Percentiles rank a stretch among this genome's conserved stretches.
Conservation (phyloP, 768 basidiomycete species). For the Harrya chromipes region DNA sequence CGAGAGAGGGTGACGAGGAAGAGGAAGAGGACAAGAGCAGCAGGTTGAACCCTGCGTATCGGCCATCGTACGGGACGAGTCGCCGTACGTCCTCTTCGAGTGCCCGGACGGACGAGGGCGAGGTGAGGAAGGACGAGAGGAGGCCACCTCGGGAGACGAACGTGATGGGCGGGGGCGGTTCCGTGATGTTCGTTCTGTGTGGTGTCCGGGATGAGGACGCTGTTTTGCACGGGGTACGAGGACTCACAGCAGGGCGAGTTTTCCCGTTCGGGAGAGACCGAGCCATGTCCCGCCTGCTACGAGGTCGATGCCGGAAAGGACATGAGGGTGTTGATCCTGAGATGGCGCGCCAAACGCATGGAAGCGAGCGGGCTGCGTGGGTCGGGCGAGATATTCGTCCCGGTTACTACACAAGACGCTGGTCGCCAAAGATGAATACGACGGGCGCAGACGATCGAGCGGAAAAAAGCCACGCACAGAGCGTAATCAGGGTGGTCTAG, state of each 20-base stretch:
- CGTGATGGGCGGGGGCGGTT: conserved; percentile 43
- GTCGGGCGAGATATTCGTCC: conserved; percentile 69
- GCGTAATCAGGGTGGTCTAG: conserved; percentile 75
- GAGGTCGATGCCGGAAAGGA: conserved; percentile 75
- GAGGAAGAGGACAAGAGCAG: conserved; percentile 53
- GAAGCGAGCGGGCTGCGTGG: conserved; percentile 62
- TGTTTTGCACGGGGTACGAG: neutral
- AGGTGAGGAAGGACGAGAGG: conserved; percentile 63
- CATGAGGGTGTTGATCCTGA: conserved; percentile 23
- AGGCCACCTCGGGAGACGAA: conserved; percentile 64
- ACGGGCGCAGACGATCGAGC: too few relatives aligned
- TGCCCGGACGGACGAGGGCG: conserved; percentile 34
- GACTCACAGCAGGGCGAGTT: conserved; percentile 69
- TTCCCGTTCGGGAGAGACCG: conserved; percentile 63
- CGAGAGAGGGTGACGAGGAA: conserved; percentile 21
- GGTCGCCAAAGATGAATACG: neutral
- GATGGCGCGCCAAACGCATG: conserved; percentile 53
- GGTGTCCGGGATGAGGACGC: neutral
- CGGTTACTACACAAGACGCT: conserved; percentile 77
- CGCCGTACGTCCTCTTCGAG: conserved; percentile 49
- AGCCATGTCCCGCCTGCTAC: conserved; percentile 82
- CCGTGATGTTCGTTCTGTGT: conserved; percentile 82
- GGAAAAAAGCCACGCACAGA: conserved; percentile 44
- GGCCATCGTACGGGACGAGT: conserved; percentile 45
- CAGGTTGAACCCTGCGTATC: conserved; percentile 80